Evolutionary conservation across 768 basidiomycete genomes (phyloP), one percentile per base, ranked within the genome.

Genomic region (Boletus vinaceobasis): DNA sequence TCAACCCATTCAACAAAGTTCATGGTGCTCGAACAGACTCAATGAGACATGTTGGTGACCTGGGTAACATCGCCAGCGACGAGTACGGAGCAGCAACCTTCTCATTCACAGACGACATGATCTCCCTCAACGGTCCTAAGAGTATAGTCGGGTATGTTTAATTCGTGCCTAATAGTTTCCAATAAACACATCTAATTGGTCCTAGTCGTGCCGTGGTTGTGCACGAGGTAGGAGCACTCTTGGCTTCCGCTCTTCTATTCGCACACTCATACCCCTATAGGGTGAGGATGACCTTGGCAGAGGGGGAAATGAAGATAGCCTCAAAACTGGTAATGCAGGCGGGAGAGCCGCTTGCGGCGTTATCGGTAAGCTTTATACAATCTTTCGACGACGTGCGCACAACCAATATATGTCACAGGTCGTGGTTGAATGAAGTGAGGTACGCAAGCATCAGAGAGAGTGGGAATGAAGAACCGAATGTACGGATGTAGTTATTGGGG

Each of bases 261-360:
- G 44, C 56, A 48, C 48, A 42, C 44, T 49, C 31, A 55, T 29
- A 37, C 39, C 44, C 47, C 46, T 52, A 37, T 58, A 85, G 85
- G 88, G 88, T 4, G 80, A 80, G 17, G 91, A 93, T 65, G 91
- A 93, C 63, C 77, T 92, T 47, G 91, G 90, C n/a, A 75, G 71
- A 56, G 88, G 88, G 15, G 75, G 73, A 39, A 77, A 86, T 62
- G 74, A 80, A 29, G 88, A 90, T 59, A 87, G 86, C 21, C 73
- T 85, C 52, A 88, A 81, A 67, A 92, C 88, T 4, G 90, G 90
- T 9, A 88, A 92, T 64, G 86, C 90, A 15, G 86, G 87, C 11
- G 83, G 76, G 31, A 77, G 89, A 53, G 79, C 82, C n/a, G 90
- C 91, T 13, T 93, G 91, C 64, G 90, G 90, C 61, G 82, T 92